Evolutionary conservation across 495 filamentous ascomycete species (phyloP).

Genomic region (Daldinia loculata): DNA sequence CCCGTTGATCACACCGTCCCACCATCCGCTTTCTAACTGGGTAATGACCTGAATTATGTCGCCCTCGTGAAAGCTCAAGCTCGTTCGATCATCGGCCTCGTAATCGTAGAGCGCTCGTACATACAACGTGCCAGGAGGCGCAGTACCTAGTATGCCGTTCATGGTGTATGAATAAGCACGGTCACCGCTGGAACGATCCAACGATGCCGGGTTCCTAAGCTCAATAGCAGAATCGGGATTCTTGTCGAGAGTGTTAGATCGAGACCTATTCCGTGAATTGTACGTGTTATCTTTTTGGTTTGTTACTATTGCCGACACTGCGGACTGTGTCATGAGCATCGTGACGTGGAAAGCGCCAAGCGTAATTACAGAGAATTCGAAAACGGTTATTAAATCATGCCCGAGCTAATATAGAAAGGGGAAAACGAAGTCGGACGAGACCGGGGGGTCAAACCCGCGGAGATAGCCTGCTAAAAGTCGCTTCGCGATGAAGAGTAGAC

Average conservation of each 20-base stretch:
- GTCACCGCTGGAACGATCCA: constrained; percentile 49
- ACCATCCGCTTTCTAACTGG: constrained; percentile 97
- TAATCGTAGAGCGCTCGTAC: constrained; percentile 98
- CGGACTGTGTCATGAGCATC: constrained; percentile 62
- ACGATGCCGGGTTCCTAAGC: constrained; percentile 48
- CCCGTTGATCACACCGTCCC: constrained; percentile 95
- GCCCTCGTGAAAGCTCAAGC: constrained; percentile 92
- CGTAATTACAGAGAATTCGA: constrained; percentile 32
- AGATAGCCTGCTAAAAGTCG: constrained; percentile 11
- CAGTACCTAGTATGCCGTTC: constrained; percentile 75
- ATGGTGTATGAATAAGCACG: constrained; percentile 58
- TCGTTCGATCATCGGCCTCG: constrained; percentile 94
- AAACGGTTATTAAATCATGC: constrained; percentile 40
- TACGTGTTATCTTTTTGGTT: constrained; percentile 53
- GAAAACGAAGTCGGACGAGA: constrained; percentile 25
- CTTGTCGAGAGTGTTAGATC: constrained; percentile 44
- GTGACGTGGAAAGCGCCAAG: constrained; percentile 48
- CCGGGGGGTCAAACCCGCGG: constrained; percentile 26
- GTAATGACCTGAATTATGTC: constrained; percentile 98
- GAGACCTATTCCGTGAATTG: constrained; percentile 46
- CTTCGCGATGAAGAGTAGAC: constrained; percentile 14
- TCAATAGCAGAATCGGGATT: constrained; percentile 45
- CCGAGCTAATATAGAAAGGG: constrained; percentile 19
- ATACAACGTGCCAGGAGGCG: constrained; percentile 81
- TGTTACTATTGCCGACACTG: constrained; percentile 57